Conservation (phyloP, 2,329 filamentous ascomycete genomes). For the Calonectria honghensis region DNA sequence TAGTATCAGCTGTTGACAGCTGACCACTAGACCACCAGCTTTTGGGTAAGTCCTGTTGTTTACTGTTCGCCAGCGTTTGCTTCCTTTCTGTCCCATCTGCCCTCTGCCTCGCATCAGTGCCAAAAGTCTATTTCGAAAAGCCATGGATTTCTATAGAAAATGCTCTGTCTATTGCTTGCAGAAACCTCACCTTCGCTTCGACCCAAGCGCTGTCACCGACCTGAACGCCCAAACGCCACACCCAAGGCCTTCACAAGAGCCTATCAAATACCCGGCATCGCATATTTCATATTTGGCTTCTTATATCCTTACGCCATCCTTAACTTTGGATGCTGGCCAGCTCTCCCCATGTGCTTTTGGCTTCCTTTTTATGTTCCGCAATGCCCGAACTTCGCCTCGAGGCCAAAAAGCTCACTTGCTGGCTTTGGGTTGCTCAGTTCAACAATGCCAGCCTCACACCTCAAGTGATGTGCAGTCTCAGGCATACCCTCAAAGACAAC, state of each 20-base stretch:
- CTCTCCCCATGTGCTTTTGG: neutral
- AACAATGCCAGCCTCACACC: constrained; percentile 9
- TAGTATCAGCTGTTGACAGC: constrained; percentile 61
- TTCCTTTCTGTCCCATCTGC: constrained; percentile 16
- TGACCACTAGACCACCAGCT: constrained; percentile 49
- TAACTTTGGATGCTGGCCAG: neutral
- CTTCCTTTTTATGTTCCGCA: neutral
- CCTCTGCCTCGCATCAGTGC: constrained; percentile 12
- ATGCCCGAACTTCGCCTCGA: constrained; percentile 11
- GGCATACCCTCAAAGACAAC: constrained; percentile 6
- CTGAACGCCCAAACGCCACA: neutral
- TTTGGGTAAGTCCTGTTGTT: constrained; percentile 55
- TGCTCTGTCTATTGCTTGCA: constrained; percentile 8
- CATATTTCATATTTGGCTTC: neutral
- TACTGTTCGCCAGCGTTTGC: constrained; percentile 19
- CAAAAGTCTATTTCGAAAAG: neutral
- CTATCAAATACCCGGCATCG: neutral
- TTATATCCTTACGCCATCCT: neutral
- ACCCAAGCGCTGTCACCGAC: neutral
- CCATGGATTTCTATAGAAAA: neutral
- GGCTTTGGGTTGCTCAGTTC: constrained; percentile 22
- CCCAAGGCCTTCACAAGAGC: neutral
- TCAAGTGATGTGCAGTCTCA: constrained; percentile 4
- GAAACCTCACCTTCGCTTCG: neutral
- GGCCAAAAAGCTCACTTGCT: constrained; percentile 10